Evolutionary conservation across 768 basidiomycete genomes (phyloP), one percentile per base, ranked within the genome.

Genomic region (Inosperma sp.): DNA sequence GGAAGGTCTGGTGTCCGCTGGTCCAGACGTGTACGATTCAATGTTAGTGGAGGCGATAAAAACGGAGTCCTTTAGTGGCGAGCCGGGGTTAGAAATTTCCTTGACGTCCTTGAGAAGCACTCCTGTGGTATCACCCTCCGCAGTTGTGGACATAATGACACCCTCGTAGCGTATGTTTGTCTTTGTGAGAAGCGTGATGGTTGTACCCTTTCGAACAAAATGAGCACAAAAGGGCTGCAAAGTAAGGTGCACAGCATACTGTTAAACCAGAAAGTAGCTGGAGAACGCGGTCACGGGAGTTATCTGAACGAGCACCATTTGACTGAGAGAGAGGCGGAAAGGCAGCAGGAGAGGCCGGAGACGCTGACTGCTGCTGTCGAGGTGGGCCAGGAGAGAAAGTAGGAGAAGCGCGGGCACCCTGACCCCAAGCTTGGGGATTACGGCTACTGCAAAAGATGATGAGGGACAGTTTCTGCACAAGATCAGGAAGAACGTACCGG

Each of bases 81-180:
- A 78, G 41, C 81, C 84, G 7, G 83, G 81, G 52, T 69, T 75
- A 12, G 78, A 72, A 46, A 90, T 69, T 56, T 92, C 88, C 69
- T 83, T 86, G 61, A 79, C 86, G 65, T 91, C 86, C 62, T 82
- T 84, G 54, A 92, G 76, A 7, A 82, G 82, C 47, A 90, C 80
- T 39, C 89, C 90, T 10, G 72, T 66, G 22, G 78, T 81, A 64
- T 88, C 85, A 39, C 84, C 82, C 60, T 89, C 87, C 17, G 64
- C 69, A 51, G 63, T 65, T 33, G 85, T 84, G 21, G 81, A 81
- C 12, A 60, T 69, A 50, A 92, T 72, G 56, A 81, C 80, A 49
- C 88, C 89, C 63, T 91, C 86, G 65, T 81, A 85, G 56, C 86
- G 86, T 59, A 80, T 75, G 27, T 74, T 71, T 12, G 83, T 76